Evolutionary conservation across 768 basidiomycete genomes (phyloP), one percentile per base, ranked within the genome.

Genomic region (Leucocoprinus leucothites): DNA sequence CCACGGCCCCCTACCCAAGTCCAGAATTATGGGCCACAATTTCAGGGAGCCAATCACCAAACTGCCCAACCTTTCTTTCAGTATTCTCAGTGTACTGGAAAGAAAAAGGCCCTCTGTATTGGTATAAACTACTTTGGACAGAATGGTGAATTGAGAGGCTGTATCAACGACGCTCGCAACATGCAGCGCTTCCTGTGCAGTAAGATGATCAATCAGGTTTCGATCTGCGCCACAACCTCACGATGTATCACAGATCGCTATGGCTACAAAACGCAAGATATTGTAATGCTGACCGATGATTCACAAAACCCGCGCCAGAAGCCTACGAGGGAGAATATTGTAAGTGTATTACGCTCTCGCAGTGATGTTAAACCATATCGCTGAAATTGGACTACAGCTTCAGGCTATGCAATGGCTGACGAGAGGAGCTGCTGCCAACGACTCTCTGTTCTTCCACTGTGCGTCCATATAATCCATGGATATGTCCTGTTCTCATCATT

Each of bases 371-470:
- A 57, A 28, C 51, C 16, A 46, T 3, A 21, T 38, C 22, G n/a
- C 41, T 50, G 38, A 25, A 9, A 38, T 56, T 57, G 52, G 24
- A n/a, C 45, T 14, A 41, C 58, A 89, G 84, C 64, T 92, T 18
- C 70, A 78, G 43, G 94, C 89, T 3, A 95, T 96, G 91, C 78
- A 84, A 57, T 98, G 94, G 95, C 84, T 99, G n/a, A 91, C 94
- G 16, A 71, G 69, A 14, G 87, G 78, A 58, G 94, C 95, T 11
- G 72, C 73, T 16, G 84, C 91, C 1, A 87, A 94, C 59, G 93
- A 96, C 62, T 86, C 94, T 2, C 74, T 95, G 28, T 94, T 94
- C 76, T 90, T 95, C 78, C 94, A 94, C 60, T 95, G 90, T 89
- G 56, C 54, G 82, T 68, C 1, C 25, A 19, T 14, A 3, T 22